phyloP scores from a whole-genome alignment of 306 rosid genomes.

The Corylus avellana region DNA sequence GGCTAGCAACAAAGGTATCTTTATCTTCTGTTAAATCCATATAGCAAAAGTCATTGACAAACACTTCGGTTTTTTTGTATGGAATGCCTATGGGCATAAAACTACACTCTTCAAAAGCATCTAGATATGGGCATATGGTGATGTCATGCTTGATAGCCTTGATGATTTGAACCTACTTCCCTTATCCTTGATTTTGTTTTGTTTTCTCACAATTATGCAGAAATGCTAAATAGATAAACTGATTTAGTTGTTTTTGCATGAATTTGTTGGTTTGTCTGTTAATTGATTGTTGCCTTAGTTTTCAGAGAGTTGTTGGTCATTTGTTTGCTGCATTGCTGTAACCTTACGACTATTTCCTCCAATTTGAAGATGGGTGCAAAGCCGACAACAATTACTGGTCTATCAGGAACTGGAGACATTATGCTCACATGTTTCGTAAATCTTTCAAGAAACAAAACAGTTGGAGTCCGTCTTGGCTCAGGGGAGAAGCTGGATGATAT shows the following conservation, averaged over 20 bases:
- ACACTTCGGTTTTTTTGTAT: not conserved
- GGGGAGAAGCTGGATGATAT: slow-evolving; percentile 85
- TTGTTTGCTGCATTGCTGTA: slow-evolving; percentile 8
- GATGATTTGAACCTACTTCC: not conserved
- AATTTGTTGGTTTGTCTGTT: no score
- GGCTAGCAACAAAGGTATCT: slow-evolving; percentile 92
- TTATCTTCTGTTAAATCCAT: slow-evolving; percentile 8
- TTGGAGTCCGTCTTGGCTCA: slow-evolving; percentile 86
- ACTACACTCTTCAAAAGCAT: not conserved
- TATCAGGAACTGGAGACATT: slow-evolving; percentile 91
- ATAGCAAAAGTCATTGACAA: slow-evolving; percentile 4
- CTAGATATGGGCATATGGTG: not conserved
- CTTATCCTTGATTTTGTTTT: not conserved
- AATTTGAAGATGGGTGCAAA: slow-evolving; percentile 87
- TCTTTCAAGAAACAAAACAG: slow-evolving; percentile 89
- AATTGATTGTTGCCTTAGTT: slow-evolving; percentile 2
- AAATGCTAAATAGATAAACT: not conserved
- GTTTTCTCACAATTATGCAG: not conserved
- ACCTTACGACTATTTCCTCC: slow-evolving; percentile 5
- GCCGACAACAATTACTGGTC: slow-evolving; percentile 85
- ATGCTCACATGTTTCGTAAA: slow-evolving; percentile 94
- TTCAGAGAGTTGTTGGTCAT: not conserved
- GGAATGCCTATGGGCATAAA: not conserved
- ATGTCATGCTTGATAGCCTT: slow-evolving; percentile 11
- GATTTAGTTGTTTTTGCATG: not conserved